Percentiles rank a stretch among this genome's conserved stretches.
Conservation (phyloP, 192 early-diverging fungal species). For the Linnemannia zychae region DNA sequence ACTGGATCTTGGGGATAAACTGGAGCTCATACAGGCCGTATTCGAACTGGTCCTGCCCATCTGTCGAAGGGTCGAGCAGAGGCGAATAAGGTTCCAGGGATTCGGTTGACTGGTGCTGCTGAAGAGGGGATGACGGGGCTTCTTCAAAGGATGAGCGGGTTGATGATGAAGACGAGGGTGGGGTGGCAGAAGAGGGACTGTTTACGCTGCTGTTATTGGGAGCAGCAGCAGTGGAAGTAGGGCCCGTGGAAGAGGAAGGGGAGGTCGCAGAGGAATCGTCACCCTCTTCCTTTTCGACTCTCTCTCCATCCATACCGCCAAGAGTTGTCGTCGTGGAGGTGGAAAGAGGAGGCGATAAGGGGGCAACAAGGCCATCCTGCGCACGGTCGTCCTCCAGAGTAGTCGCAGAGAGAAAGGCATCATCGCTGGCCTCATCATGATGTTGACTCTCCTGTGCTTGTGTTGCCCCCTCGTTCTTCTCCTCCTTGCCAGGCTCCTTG, state of each 20-base stretch:
- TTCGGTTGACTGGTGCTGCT: conserved; percentile 7
- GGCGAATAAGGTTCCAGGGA: conserved; percentile 49
- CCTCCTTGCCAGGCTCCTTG: neutral
- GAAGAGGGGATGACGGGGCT: neutral
- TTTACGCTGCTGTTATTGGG: neutral
- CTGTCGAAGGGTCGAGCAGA: conserved; percentile 36
- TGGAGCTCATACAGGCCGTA: conserved; percentile 52
- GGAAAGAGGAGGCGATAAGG: neutral
- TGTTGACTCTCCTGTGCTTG: neutral
- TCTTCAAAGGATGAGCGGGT: conserved; percentile 2
- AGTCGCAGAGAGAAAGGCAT: neutral
- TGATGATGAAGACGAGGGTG: neutral
- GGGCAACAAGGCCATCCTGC: neutral
- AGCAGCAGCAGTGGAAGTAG: neutral
- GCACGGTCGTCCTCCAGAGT: conserved; percentile 29
- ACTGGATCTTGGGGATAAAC: conserved; percentile 52
- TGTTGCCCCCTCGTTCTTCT: neutral
- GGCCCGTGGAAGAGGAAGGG: neutral
- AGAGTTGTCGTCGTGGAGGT: neutral
- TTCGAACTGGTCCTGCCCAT: conserved; percentile 52
- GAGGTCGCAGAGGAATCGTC: neutral
- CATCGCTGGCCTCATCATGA: neutral
- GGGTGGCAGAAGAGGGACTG: neutral
- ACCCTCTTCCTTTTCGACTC: conserved; percentile 29
- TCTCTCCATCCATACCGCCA: conserved; percentile 13